Percentiles rank a stretch among this genome's conserved stretches.
Evolutionary conservation across 768 basidiomycete genomes (phyloP).

Genomic region (Kwoniella shandongensis): DNA sequence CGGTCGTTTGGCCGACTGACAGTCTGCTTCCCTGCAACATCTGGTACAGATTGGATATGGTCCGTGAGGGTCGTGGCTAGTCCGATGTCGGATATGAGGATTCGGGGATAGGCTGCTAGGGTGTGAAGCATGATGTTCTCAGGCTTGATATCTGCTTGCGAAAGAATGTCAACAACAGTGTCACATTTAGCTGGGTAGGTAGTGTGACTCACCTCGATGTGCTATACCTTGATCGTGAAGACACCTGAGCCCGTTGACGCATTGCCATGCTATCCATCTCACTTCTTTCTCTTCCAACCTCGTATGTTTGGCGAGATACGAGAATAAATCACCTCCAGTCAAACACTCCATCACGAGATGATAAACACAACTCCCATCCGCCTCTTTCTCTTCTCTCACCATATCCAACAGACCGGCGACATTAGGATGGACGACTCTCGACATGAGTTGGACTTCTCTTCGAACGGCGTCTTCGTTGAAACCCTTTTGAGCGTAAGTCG

Average conservation of each 20-base stretch:
- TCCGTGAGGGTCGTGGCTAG: constrained; percentile 5
- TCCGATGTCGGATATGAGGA: constrained; percentile 37
- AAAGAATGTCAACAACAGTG: background rate
- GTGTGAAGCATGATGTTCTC: constrained; percentile 39
- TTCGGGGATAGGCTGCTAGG: constrained; percentile 20
- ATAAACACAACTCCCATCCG: background rate
- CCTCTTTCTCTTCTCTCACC: constrained; percentile 4
- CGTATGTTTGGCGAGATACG: constrained; percentile 21
- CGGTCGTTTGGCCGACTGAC: background rate
- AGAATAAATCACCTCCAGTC: constrained; percentile 35
- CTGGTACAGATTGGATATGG: background rate
- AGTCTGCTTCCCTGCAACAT: background rate
- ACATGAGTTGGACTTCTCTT: constrained; percentile 21
- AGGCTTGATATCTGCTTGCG: constrained; percentile 35
- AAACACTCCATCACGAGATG: constrained; percentile 30
- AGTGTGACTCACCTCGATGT: constrained; percentile 31
- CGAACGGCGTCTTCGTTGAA: background rate
- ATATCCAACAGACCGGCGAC: constrained; percentile 24
- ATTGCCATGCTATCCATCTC: constrained; percentile 29
- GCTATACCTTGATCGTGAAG: constrained; percentile 31
- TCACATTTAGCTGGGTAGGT: background rate
- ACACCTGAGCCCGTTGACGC: constrained; percentile 21
- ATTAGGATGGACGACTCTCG: constrained; percentile 27
- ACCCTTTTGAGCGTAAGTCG: background rate
- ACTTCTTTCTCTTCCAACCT: constrained; percentile 25